These are phyloP conservation scores for Mallotus nudiflorus DNA, from an alignment of 345 rosid species.

Conservation along the genomic window DNA sequence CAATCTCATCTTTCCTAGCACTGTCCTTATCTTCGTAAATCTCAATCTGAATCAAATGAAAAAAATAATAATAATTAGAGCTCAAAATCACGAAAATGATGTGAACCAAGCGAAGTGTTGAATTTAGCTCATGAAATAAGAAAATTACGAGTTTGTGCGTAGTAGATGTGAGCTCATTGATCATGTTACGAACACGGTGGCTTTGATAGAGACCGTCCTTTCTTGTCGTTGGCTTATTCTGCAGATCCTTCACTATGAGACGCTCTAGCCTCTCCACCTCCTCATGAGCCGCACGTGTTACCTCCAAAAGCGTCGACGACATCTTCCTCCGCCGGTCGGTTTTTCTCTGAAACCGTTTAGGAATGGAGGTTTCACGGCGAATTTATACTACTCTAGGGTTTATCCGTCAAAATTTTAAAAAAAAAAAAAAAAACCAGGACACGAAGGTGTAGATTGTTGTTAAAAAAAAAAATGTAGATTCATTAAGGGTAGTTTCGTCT, in stretches of 20 bases:
- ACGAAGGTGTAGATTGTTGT: no score
- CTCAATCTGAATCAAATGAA: constrained; percentile 52
- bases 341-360: not conserved
- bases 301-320: constrained; percentile 93
- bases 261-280: constrained; percentile 88
- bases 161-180: constrained; percentile 56
- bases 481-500: no score
- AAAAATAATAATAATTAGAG: not conserved
- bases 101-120: not conserved
- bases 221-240: constrained; percentile 60
- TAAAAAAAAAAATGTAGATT: no score
- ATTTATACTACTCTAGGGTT: constrained; percentile 3
- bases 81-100: not conserved
- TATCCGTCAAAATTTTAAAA: not conserved
- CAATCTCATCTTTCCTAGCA: constrained; percentile 93
- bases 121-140: not conserved
- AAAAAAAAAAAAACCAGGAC: no score
- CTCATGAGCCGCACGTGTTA: constrained; percentile 84
- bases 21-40: constrained; percentile 80
- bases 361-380: not conserved
- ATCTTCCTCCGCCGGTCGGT: constrained; percentile 29
- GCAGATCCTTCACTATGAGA: constrained; percentile 84
- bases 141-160: constrained; percentile 65
- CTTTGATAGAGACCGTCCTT: constrained; percentile 82
- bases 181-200: constrained; percentile 89